Evolutionary conservation across 1,284 basidiomycete genomes (phyloP).

Genomic region (Fomes fomentarius): DNA sequence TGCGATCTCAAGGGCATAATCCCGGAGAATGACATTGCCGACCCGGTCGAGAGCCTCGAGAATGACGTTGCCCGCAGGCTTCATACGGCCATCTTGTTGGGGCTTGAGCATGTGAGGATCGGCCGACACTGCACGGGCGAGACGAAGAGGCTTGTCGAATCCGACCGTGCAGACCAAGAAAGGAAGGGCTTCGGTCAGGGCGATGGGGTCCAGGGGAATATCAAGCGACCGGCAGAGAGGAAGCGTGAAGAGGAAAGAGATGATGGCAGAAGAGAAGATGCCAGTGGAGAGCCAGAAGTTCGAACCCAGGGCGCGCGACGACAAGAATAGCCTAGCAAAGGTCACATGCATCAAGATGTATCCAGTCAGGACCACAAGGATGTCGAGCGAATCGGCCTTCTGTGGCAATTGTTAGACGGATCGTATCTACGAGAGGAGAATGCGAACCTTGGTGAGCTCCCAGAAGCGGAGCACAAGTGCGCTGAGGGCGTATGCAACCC

Average conservation of each 20-base stretch:
- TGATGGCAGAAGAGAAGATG: conserved; percentile 83
- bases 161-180: conserved; percentile 98
- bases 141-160: conserved; percentile 95
- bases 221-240: conserved; percentile 83
- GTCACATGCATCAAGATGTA: conserved; percentile 97
- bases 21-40: conserved; percentile 86
- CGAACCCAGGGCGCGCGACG: conserved; percentile 85
- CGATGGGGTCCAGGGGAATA: conserved; percentile 92
- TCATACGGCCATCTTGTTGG: conserved; percentile 53
- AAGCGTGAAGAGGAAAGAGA: conserved; percentile 88
- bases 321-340: conserved; percentile 88
- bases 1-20: conserved; percentile 92
- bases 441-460: conserved; percentile 81
- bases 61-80: conserved; percentile 84
- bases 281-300: conserved; percentile 90
- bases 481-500: conserved; percentile 87
- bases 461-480: conserved; percentile 85
- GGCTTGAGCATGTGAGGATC: conserved; percentile 76
- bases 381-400: conserved; percentile 96
- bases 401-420: conserved; percentile 35
- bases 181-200: conserved; percentile 92
- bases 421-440: too few species aligned
- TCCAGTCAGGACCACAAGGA: conserved; percentile 92
- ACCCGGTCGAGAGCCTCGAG: conserved; percentile 81
- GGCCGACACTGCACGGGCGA: conserved; percentile 89